Conservation (phyloP, 2,329 filamentous ascomycete genomes). For the Fusarium brevicatenulatum region DNA sequence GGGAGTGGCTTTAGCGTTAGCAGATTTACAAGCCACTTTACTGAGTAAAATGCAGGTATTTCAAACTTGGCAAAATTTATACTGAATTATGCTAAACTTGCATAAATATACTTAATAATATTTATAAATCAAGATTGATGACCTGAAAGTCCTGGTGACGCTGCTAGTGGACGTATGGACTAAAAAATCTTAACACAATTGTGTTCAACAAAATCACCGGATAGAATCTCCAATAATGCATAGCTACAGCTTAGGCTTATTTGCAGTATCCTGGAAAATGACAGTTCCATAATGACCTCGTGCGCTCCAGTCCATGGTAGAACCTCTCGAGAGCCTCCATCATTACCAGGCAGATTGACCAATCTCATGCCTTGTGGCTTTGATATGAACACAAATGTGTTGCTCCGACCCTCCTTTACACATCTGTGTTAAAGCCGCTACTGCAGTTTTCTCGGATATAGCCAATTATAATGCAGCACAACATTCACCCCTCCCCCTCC, state of each 20-base stretch:
- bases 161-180: too few species aligned
- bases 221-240: rapidly evolving
- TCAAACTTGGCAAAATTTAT: rapidly evolving
- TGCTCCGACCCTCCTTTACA: not conserved
- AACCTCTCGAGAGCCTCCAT: rapidly evolving
- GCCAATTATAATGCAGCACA: not conserved
- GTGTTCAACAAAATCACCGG: not conserved
- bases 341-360: rapidly evolving
- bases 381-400: not conserved
- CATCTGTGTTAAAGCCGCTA: not conserved
- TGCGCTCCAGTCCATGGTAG: rapidly evolving
- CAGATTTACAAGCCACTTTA: rapidly evolving
- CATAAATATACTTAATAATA: not conserved
- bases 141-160: too few species aligned
- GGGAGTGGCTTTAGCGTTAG: not conserved
- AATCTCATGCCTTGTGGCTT: rapidly evolving
- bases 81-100: not conserved
- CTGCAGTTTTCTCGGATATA: rapidly evolving
- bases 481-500: not conserved
- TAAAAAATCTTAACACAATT: not conserved
- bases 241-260: not conserved
- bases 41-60: rapidly evolving
- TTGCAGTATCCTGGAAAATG: too few species aligned
- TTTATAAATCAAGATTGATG: too few species aligned
- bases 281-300: rapidly evolving